These are phyloP conservation scores for Olyra latifolia DNA, from an alignment of 176 grass and related monocot species.

Conservation along the genomic window DNA sequence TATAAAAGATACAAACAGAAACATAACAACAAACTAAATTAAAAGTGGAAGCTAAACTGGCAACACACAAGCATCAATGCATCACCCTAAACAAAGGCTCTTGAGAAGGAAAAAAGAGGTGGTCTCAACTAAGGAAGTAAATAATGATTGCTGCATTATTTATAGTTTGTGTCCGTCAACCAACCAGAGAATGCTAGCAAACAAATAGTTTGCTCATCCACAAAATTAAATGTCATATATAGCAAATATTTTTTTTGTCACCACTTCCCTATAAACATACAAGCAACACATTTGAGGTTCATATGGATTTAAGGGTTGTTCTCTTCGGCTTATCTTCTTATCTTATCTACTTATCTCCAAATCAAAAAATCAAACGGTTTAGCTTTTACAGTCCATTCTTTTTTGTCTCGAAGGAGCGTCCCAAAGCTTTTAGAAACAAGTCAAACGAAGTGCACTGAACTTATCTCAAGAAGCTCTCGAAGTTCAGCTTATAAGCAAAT, in stretches of 20 bases:
- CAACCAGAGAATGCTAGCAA: neutral
- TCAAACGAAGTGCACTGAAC: too few species aligned
- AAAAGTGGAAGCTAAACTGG: neutral
- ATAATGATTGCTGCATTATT: neutral
- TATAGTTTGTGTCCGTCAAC: neutral
- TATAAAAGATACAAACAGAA: neutral
- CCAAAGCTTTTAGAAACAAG: too few species aligned
- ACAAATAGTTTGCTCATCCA: neutral
- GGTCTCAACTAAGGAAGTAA: neutral
- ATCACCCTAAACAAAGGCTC: neutral
- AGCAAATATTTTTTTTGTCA: neutral
- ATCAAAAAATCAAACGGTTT: too few species aligned
- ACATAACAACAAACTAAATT: neutral
- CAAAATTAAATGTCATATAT: neutral
- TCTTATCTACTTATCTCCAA: too few species aligned
- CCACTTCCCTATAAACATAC: neutral
- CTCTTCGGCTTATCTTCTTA: too few species aligned
- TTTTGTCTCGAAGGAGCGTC: too few species aligned
- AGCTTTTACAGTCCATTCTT: too few species aligned
- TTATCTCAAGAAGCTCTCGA: too few species aligned
- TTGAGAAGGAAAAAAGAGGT: neutral
- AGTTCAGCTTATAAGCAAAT: too few species aligned
- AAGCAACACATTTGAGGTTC: neutral
- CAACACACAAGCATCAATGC: neutral
- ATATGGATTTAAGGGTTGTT: too few species aligned